Percentiles rank a stretch among this genome's conserved stretches.
Conservation (phyloP, 2,329 filamentous ascomycete genomes). For the Phialocephala subalpina region DNA sequence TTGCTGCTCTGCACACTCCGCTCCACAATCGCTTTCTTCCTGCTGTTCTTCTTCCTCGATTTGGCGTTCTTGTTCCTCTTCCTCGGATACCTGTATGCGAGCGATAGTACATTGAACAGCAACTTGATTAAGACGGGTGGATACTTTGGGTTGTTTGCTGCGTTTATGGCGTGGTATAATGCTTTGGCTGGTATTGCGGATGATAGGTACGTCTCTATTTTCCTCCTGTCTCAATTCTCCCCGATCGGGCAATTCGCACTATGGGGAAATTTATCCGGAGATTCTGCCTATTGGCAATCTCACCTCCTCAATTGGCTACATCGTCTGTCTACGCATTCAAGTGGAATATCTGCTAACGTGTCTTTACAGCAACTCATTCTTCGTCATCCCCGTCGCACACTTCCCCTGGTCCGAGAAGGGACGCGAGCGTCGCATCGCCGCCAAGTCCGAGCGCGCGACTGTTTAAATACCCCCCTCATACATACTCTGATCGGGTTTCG, state of each 20-base stretch:
- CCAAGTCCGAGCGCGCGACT: conserved; percentile 53
- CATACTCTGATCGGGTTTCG: neutral
- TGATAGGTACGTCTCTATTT: conserved; percentile 56
- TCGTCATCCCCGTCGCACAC: conserved; percentile 89
- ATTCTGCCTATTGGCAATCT: conserved; percentile 9
- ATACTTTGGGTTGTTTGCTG: conserved; percentile 80
- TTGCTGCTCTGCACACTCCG: conserved; percentile 64
- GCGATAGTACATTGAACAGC: conserved; percentile 48
- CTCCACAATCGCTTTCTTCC: conserved; percentile 67
- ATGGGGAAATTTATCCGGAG: conserved; percentile 11
- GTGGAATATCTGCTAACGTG: conserved; percentile 7
- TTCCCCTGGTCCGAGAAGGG: conserved; percentile 93
- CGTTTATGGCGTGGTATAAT: conserved; percentile 89
- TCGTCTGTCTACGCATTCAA: neutral
- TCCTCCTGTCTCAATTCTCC: too few species aligned
- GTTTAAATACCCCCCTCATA: conserved; percentile 34
- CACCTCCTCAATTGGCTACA: neutral
- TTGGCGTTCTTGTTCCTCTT: conserved; percentile 65
- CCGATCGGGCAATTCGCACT: conserved; percentile 2
- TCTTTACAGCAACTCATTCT: conserved; percentile 77
- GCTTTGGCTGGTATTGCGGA: conserved; percentile 85
- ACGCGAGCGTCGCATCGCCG: conserved; percentile 61
- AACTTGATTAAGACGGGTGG: conserved; percentile 75
- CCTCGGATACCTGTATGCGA: conserved; percentile 45
- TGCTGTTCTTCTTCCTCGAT: conserved; percentile 66